Conservation (phyloP, 805 yeast genomes). For the Millerozyma miso region DNA sequence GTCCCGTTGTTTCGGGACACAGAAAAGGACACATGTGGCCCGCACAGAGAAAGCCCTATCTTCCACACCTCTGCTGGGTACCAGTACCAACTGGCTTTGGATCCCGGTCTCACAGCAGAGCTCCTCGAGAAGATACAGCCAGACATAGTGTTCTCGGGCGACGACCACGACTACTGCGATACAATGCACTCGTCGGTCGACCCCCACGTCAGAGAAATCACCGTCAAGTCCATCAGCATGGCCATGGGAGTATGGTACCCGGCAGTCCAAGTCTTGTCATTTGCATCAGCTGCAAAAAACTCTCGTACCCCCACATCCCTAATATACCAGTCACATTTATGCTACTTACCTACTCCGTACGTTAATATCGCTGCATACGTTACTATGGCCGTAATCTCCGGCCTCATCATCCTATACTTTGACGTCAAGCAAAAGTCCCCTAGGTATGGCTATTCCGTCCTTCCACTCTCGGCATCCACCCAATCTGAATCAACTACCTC, state of each 20-base stretch:
- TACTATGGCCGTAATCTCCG: constrained; percentile 29
- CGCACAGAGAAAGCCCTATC: constrained; percentile 61
- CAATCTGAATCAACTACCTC: constrained; percentile 10
- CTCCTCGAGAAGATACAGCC: constrained; percentile 64
- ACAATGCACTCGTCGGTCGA: constrained; percentile 44
- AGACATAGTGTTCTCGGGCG: constrained; percentile 75
- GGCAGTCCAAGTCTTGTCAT: constrained; percentile 37
- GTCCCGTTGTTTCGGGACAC: constrained; percentile 81
- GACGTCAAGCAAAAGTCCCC: constrained; percentile 23
- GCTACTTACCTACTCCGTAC: constrained; percentile 47
- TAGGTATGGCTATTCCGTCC: constrained; percentile 21
- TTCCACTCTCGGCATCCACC: constrained; percentile 14
- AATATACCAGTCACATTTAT: constrained; percentile 34
- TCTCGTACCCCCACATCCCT: constrained; percentile 7
- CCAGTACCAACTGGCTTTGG: constrained; percentile 85
- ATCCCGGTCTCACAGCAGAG: constrained; percentile 50
- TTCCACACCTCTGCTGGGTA: constrained; percentile 61
- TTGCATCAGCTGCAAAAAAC: constrained; percentile 7
- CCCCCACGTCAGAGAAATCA: constrained; percentile 22
- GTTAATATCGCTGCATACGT: constrained; percentile 36
- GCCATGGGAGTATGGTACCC: constrained; percentile 40
- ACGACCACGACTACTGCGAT: constrained; percentile 95
- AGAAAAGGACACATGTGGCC: constrained; percentile 61
- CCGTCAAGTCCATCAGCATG: constrained; percentile 38
- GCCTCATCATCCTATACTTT: constrained; percentile 24